Conservation (phyloP, 768 basidiomycete genomes). For the Trametes cinnabarina region DNA sequence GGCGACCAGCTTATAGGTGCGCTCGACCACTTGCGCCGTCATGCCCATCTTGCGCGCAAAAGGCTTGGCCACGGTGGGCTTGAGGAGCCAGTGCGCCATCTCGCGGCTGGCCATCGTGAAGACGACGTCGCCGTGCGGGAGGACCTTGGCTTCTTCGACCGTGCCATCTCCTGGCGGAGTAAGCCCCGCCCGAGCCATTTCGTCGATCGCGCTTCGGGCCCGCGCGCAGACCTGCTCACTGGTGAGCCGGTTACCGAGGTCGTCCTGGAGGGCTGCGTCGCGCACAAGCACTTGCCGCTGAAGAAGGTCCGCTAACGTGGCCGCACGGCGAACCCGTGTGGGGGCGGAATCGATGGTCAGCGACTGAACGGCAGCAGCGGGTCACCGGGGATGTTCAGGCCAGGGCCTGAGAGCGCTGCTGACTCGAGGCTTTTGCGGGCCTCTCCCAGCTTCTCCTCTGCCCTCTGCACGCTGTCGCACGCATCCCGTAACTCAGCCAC, state of each 20-base stretch:
- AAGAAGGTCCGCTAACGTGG: neutral
- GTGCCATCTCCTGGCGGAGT: neutral
- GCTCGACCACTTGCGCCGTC: neutral
- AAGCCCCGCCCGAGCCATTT: neutral
- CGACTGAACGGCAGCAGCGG: neutral
- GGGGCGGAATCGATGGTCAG: conserved; percentile 2
- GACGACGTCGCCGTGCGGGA: neutral
- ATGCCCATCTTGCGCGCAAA: conserved; percentile 9
- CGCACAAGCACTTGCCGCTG: conserved; percentile 7
- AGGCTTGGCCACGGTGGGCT: neutral
- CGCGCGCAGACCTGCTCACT: neutral
- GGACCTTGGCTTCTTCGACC: neutral
- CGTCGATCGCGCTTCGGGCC: neutral
- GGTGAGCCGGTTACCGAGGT: neutral
- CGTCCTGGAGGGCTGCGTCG: neutral
- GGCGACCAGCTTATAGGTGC: conserved; percentile 4
- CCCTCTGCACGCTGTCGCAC: neutral
- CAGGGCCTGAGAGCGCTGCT: neutral
- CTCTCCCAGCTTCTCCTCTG: neutral
- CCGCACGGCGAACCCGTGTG: conserved; percentile 1
- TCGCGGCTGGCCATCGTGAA: neutral
- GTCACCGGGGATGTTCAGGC: neutral
- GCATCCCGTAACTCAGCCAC: too few relatives aligned
- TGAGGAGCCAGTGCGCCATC: neutral
- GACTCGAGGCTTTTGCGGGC: neutral